Percentiles rank a stretch among this genome's conserved stretches.
phyloP scores from a whole-genome alignment of 306 rosid species.

The Cicer pinnatifidum region DNA sequence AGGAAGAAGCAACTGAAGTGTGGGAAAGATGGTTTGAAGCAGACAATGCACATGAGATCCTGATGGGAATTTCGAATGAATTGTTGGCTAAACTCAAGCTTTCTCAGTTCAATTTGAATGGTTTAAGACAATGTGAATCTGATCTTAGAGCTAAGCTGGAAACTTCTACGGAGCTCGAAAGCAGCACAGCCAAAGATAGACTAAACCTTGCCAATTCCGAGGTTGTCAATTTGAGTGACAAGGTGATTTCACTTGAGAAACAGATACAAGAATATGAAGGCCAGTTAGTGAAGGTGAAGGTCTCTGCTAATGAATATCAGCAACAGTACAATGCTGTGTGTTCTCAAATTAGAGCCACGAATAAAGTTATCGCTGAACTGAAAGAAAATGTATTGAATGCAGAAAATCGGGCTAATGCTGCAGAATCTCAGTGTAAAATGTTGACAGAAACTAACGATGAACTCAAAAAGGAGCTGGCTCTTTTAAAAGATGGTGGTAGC shows the following conservation, averaged over 20 bases:
- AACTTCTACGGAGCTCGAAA: conserved; percentile 45
- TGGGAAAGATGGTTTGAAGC: conserved; percentile 74
- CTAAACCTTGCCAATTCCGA: conserved; percentile 49
- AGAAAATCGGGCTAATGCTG: conserved; percentile 56
- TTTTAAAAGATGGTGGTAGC: conserved; percentile 47
- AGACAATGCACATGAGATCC: conserved; percentile 62
- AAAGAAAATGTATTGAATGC: conserved; percentile 51
- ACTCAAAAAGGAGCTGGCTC: conserved; percentile 54
- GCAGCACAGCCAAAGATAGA: conserved; percentile 47
- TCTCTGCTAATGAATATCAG: conserved; percentile 54
- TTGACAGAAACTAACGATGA: conserved; percentile 50
- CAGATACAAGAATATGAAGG: conserved; percentile 60
- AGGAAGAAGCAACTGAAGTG: conserved; percentile 66
- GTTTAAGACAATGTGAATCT: conserved; percentile 61
- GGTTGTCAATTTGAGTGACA: conserved; percentile 49
- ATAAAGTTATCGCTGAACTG: conserved; percentile 46
- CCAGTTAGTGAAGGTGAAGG: conserved; percentile 52
- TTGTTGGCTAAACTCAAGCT: conserved; percentile 64
- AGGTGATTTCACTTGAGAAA: conserved; percentile 59
- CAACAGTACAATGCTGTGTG: conserved; percentile 44
- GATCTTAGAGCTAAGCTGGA: conserved; percentile 65
- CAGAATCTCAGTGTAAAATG: conserved; percentile 52
- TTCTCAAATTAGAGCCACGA: conserved; percentile 51
- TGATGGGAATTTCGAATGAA: conserved; percentile 68
- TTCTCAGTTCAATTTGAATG: conserved; percentile 70